Conservation (phyloP, 352 stramenopile species). For the Globisporangium acanthophoron region DNA sequence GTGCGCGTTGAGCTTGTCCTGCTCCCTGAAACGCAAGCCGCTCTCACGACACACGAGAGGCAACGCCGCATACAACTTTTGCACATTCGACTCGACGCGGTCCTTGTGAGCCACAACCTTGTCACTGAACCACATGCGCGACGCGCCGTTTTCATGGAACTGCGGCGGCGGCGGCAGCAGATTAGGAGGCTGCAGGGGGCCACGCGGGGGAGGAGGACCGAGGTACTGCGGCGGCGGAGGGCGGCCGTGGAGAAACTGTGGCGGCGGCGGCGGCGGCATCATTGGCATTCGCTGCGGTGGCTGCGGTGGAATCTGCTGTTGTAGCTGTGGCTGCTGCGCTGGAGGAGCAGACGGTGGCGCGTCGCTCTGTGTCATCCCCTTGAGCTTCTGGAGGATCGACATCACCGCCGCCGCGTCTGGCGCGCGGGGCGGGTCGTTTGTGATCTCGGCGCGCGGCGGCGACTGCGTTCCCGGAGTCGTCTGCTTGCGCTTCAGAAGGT, state of each 20-base stretch:
- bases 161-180: constrained; percentile 3
- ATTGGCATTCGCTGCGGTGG: neutral
- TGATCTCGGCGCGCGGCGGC: constrained; percentile 33
- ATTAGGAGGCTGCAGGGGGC: neutral
- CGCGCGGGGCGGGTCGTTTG: constrained; percentile 46
- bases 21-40: constrained; percentile 73
- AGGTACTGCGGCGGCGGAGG: constrained; percentile 5
- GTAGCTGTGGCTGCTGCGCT: constrained; percentile 11
- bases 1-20: constrained; percentile 72
- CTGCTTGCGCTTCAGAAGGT: constrained; percentile 76
- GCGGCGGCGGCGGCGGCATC: constrained; percentile 1
- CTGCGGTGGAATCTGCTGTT: constrained; percentile 1
- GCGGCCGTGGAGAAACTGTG: constrained; percentile 4
- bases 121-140: constrained; percentile 84
- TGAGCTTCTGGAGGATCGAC: constrained; percentile 83
- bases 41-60: constrained; percentile 79
- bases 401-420: constrained; percentile 73
- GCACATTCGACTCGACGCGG: constrained; percentile 78
- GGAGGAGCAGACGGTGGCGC: neutral
- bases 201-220: constrained; percentile 5
- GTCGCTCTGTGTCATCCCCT: constrained; percentile 38
- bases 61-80: constrained; percentile 80
- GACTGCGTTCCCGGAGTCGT: constrained; percentile 14
- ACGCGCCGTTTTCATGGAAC: constrained; percentile 29
- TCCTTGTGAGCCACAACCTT: constrained; percentile 81